A percentile compares a stretch with the other conserved stretches of the same genome.
Evolutionary conservation across 345 rosid genomes (phyloP).

Genomic region (Heritiera littoralis): DNA sequence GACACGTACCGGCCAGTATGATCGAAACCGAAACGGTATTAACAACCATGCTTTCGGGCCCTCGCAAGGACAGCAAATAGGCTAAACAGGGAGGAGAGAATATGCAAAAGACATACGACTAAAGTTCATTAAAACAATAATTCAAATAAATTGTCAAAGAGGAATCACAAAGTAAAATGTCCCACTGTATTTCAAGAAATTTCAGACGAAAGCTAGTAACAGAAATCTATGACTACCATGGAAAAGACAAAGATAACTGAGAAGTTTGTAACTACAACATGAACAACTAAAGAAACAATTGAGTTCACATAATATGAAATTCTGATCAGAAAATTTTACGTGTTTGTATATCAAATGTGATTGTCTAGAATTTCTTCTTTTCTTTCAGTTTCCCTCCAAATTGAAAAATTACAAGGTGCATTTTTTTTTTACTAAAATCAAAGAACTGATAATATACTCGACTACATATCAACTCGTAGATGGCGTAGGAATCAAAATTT

Average conservation of each 20-base stretch:
- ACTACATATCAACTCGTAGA: conserved; percentile 69
- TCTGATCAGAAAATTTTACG: not conserved
- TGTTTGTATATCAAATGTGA: no score
- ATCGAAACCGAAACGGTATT: no score
- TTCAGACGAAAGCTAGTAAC: not conserved
- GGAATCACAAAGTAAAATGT: not conserved
- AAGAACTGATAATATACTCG: conserved; percentile 36
- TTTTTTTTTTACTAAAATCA: no score
- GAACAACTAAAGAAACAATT: not conserved
- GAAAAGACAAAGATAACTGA: not conserved
- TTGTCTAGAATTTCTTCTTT: not conserved
- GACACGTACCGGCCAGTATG: no score
- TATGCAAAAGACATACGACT: not conserved
- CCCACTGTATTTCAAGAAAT: not conserved
- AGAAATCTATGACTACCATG: not conserved
- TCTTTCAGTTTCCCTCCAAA: not conserved
- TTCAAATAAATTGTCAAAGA: not conserved
- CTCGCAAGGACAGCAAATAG: conserved; percentile 91
- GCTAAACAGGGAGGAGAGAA: conserved; percentile 35
- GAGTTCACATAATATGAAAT: conserved; percentile 7
- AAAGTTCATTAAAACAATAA: not conserved
- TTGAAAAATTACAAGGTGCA: not conserved
- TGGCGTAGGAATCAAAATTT: conserved; percentile 79
- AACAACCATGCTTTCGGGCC: no score
- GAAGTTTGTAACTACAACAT: not conserved